A percentile compares a stretch with the other conserved stretches of the same genome.
Conservation (phyloP, 148 eudicot genomes). For the Chenopodium album region DNA sequence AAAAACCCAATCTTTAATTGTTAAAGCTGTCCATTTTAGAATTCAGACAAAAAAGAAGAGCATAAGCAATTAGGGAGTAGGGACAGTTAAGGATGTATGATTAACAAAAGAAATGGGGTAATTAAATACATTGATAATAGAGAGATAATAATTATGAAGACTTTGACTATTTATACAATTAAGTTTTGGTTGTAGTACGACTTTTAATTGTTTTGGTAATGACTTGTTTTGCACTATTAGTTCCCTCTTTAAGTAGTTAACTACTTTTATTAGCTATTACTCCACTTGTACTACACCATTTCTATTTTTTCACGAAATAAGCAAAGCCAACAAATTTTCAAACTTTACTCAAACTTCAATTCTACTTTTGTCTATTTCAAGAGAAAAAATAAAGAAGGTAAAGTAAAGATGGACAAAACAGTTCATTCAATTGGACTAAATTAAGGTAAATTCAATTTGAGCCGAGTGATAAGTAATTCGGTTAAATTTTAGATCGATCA, state of each 20-base stretch:
- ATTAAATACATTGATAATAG: not conserved
- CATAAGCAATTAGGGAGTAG: constrained; percentile 12
- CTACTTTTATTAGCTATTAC: constrained; percentile 9
- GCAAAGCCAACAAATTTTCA: constrained; percentile 13
- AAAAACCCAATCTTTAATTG: constrained; percentile 6
- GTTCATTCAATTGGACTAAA: not conserved
- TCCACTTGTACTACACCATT: not conserved
- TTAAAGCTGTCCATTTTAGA: constrained; percentile 14
- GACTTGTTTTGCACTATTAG: constrained; percentile 7
- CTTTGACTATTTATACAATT: constrained; percentile 15
- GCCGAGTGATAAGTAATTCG: too few relatives aligned
- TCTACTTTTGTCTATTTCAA: not conserved
- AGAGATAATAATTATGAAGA: constrained; percentile 14
- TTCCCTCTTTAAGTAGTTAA: constrained; percentile 9
- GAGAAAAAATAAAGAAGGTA: too few relatives aligned
- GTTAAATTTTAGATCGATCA: too few relatives aligned
- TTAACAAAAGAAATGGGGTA: not conserved
- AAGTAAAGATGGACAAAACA: not conserved
- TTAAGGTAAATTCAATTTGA: too few relatives aligned
- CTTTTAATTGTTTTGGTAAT: constrained; percentile 14
- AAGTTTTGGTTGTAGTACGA: not conserved
- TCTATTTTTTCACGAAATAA: constrained; percentile 5
- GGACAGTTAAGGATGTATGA: constrained; percentile 10
- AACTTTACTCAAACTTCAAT: constrained; percentile 5
- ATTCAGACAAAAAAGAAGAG: not conserved